These are phyloP conservation scores for Sporothrix protearum DNA, from an alignment of 2,329 filamentous ascomycete species.

Conservation along the genomic window DNA sequence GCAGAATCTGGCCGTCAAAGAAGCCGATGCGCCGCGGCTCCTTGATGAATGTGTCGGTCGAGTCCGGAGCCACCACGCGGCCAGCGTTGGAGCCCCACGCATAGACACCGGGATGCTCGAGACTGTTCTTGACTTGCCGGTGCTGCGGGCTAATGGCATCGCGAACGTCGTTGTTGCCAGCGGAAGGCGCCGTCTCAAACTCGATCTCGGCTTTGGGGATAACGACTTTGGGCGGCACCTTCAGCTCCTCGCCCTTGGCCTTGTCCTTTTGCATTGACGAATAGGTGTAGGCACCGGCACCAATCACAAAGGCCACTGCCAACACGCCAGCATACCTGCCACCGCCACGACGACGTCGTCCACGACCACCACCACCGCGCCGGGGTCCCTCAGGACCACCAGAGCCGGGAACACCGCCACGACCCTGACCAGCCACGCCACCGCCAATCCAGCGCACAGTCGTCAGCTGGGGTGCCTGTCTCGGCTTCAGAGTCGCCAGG, in stretches of 20 bases:
- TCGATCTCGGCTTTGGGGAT: conserved; percentile 50
- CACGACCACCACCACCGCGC: neutral
- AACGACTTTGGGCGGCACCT: conserved; percentile 18
- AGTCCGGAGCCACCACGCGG: conserved; percentile 79
- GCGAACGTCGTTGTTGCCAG: conserved; percentile 67
- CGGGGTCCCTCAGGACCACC: neutral
- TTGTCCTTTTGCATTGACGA: conserved; percentile 32
- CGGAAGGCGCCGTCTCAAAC: conserved; percentile 57
- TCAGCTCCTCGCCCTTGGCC: neutral
- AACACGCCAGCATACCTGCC: conserved; percentile 22
- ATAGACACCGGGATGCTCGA: conserved; percentile 82
- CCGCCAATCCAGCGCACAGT: conserved; percentile 20
- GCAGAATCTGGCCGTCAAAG: conserved; percentile 79
- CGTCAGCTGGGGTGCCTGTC: neutral
- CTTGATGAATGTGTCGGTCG: conserved; percentile 73
- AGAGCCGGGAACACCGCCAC: neutral
- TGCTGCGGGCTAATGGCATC: conserved; percentile 85
- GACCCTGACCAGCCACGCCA: neutral
- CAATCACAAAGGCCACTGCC: conserved; percentile 26
- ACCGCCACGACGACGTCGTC: conserved; percentile 10
- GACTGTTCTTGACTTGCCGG: conserved; percentile 78
- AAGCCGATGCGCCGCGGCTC: conserved; percentile 71
- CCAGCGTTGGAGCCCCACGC: conserved; percentile 88
- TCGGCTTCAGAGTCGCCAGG: neutral
- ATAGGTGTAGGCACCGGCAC: conserved; percentile 29